phyloP scores from a whole-genome alignment of 169 alveolate species.

The Eimeria mitis region DNA sequence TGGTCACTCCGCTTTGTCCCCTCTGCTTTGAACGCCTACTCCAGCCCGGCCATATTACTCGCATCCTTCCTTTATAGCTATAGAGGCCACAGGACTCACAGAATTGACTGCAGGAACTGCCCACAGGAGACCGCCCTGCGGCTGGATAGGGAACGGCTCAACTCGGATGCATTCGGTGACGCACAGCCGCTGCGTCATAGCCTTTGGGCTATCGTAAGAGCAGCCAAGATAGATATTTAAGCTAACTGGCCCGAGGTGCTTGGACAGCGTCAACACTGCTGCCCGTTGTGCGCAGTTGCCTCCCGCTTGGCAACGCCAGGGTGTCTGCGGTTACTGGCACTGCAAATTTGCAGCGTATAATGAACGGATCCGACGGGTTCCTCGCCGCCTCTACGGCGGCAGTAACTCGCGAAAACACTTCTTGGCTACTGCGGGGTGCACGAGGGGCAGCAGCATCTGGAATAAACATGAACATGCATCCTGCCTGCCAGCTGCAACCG shows the following conservation, averaged over 20 bases:
- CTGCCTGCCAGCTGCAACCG: background rate
- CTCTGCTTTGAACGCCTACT: background rate
- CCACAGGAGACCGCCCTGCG: background rate
- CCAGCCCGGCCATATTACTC: background rate
- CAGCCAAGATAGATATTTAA: background rate
- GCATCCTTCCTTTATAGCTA: background rate
- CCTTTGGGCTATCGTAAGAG: background rate
- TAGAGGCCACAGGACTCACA: background rate
- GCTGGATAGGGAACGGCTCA: background rate
- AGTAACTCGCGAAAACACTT: constrained; percentile 17
- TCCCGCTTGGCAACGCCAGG: background rate
- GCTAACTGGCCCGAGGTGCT: background rate
- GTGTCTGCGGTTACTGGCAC: background rate
- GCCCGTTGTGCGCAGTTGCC: background rate
- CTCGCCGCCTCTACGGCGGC: constrained; percentile 16
- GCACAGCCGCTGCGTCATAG: background rate
- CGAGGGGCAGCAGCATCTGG: background rate
- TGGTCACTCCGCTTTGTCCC: background rate
- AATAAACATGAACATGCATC: background rate
- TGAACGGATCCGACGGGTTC: constrained; percentile 48
- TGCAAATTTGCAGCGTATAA: background rate
- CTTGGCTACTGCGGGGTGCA: constrained; percentile 3
- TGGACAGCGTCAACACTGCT: background rate
- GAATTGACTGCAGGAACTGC: background rate
- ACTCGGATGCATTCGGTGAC: background rate